Evolutionary conservation across 2,329 filamentous ascomycete genomes (phyloP), one percentile per base, ranked within the genome.

Genomic region (Talaromyces sp.): DNA sequence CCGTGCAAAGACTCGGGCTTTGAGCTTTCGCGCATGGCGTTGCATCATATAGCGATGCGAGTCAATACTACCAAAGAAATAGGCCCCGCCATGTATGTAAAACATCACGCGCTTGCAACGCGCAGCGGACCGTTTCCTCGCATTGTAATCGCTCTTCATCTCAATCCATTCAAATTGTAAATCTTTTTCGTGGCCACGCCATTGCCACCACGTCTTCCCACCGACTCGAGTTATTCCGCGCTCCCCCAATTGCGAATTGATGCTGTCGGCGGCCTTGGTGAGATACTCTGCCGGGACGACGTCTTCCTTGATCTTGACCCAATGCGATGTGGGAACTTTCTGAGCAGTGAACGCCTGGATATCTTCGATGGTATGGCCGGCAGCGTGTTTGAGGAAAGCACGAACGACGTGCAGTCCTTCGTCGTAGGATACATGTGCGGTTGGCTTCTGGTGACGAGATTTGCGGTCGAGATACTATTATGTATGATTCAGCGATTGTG

Each of bases 21-120:
- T 92, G 64, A 99, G 83, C 78, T 98, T 98, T 59, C 95, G 85
- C 31, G 95, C 95, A 82, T 98, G 93, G 56, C 94, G 85, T 76
- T 99, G 95, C 83, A 99, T 87, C 81, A 98, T 94, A 77, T 98
- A 98, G n/a, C 95, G 88, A 79, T 98, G 95, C 75, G 96, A 93
- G 72, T 97, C 93, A 42, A 97, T 89, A 68, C 92, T 96, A 14
- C 95, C 94, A 73, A 99, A 98, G 77, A 89, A 99, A 77, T 96
- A 98, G 23, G 90, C 94, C 6, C 94, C 94, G 14, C 95, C 95
- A 71, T 98, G 95, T 27, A 98, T 82, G 76, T 98, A 98, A 28
- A 99, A 80, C 85, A 98, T 96, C 62, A 96, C 87, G 58, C 92
- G 87, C 67, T 87, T 87, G 18, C 85, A 84, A 27, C 83, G 82